Base-by-base conservation (phyloP, 1,284 basidiomycete species). In the Rhodofomes roseus region DNA sequence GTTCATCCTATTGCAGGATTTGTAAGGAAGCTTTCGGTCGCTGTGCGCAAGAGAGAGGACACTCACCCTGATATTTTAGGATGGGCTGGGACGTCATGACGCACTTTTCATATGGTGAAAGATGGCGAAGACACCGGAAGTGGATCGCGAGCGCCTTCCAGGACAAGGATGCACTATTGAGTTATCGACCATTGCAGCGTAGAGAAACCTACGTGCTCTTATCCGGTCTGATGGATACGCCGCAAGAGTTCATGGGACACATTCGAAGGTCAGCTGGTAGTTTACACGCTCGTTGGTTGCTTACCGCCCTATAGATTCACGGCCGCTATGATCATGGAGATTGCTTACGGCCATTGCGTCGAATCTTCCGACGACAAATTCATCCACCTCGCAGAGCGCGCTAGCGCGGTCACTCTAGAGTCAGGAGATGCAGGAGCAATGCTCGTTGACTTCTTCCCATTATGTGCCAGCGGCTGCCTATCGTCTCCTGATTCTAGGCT, bases 381-480 rank as follows among this genome's bases (percentile, higher is more conserved):
- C 62, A 64, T 68, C 53, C 65, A 63, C 48, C 62, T 64, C 75
- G 82, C 78, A 54, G 81, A 83, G 60, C 73, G 76, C 37, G 80
- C 81, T 8, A 77, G 74, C 14, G 77, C 72, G 11, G 74, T 79
- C 52, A 83, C 82, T 4, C 74, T 81, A n/a, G 74, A 76, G 60
- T 73, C 78, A 31, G 81, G 81, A 11, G 78, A 77, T 16, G 77
- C 82, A n/a, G 81, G 79, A 37, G 79, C 80, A 16, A 80, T 78
- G 60, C 71, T 84, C 54, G 82, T 84, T 4, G 83, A 85, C 68
- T 83, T 81, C 65, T 81, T 85, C 65, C 82, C 83, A 31, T 62
- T 76, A 36, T 68, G 82, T 74, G 77, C 71, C 81, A 77, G 59
- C 8, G 7, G 40, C 2, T n/a, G 20, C 51, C 66, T n/a, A 14